A percentile compares a stretch with the other conserved stretches of the same genome.
These are phyloP conservation scores for Ophiostoma sp. DNA, from an alignment of 2,329 filamentous ascomycete species.

Conservation along the genomic window DNA sequence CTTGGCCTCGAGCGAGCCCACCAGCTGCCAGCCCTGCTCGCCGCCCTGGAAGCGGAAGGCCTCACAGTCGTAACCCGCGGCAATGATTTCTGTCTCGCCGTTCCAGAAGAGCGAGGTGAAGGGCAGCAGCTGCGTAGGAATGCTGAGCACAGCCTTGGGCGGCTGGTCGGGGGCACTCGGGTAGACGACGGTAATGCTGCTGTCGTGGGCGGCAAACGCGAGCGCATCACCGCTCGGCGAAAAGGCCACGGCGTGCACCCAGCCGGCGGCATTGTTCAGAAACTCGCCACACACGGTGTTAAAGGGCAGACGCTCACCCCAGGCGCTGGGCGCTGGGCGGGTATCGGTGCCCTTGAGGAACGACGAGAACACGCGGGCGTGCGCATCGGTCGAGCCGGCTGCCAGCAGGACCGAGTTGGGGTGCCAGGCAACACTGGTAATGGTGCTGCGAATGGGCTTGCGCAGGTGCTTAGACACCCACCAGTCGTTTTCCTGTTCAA, in stretches of 20 bases:
- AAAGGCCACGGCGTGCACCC: conserved; percentile 92
- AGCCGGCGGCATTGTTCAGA: conserved; percentile 92
- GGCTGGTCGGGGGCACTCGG: conserved; percentile 87
- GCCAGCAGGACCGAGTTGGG: conserved; percentile 95
- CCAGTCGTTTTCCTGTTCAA: conserved; percentile 99
- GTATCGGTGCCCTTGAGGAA: conserved; percentile 95
- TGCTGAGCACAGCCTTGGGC: conserved; percentile 83
- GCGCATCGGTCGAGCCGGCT: conserved; percentile 94
- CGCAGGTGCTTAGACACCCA: conserved; percentile 99
- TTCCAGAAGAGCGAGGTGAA: conserved; percentile 95
- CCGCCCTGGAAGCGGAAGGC: conserved; percentile 84
- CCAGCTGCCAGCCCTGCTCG: conserved; percentile 78
- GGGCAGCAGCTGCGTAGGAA: conserved; percentile 85
- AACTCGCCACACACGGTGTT: conserved; percentile 98
- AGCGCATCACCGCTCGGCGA: conserved; percentile 91
- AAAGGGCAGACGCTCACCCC: conserved; percentile 95
- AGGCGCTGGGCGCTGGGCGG: conserved; percentile 80
- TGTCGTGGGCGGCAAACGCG: conserved; percentile 92
- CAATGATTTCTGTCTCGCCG: conserved; percentile 87
- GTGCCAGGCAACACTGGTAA: conserved; percentile 94
- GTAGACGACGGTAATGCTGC: conserved; percentile 95
- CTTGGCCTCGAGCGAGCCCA: conserved; percentile 77
- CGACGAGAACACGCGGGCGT: conserved; percentile 89
- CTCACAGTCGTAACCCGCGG: conserved; percentile 87
- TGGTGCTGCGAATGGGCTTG: conserved; percentile 97